Percentiles rank a stretch among this genome's conserved stretches.
These are phyloP conservation scores for Iris pallida DNA, from an alignment of 116 monocot species.

Conservation along the genomic window DNA sequence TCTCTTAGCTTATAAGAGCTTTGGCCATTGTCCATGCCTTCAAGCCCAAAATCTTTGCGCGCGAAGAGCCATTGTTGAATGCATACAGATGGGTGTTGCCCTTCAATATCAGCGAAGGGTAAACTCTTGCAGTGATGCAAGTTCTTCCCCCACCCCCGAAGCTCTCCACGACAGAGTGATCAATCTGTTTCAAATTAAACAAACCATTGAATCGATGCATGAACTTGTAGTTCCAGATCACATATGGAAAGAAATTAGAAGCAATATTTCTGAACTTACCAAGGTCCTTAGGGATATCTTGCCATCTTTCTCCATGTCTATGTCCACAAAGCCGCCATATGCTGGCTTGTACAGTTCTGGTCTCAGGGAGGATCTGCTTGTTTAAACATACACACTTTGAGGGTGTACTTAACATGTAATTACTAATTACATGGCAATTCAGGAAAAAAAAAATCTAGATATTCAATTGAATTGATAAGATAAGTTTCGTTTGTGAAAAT, in stretches of 20 bases:
- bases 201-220: too few species aligned
- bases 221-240: too few species aligned
- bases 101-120: slow-evolving; percentile 24
- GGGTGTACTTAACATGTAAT: too few species aligned
- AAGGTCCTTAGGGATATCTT: slow-evolving; percentile 23
- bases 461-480: too few species aligned
- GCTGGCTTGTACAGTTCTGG: slow-evolving; percentile 22
- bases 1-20: slow-evolving; percentile 1
- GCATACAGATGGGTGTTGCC: slow-evolving; percentile 24
- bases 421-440: too few species aligned
- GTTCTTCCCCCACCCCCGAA: slow-evolving; percentile 62
- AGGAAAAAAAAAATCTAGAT: too few species aligned
- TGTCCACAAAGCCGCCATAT: slow-evolving; percentile 23
- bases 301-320: slow-evolving; percentile 17
- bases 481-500: too few species aligned
- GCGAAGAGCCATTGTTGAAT: slow-evolving; percentile 37
- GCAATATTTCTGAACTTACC: slow-evolving; percentile 9
- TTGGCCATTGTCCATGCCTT: slow-evolving; percentile 37
- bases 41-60: slow-evolving; percentile 18
- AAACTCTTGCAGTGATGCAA: slow-evolving; percentile 69
- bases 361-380: slow-evolving; percentile 18
- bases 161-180: slow-evolving; percentile 68
- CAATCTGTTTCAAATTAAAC: too few species aligned
- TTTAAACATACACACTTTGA: neutral
- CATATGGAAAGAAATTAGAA: too few species aligned